Evolutionary conservation across 75 land plant species (phyloP).

Genomic region (Pinus taeda): DNA sequence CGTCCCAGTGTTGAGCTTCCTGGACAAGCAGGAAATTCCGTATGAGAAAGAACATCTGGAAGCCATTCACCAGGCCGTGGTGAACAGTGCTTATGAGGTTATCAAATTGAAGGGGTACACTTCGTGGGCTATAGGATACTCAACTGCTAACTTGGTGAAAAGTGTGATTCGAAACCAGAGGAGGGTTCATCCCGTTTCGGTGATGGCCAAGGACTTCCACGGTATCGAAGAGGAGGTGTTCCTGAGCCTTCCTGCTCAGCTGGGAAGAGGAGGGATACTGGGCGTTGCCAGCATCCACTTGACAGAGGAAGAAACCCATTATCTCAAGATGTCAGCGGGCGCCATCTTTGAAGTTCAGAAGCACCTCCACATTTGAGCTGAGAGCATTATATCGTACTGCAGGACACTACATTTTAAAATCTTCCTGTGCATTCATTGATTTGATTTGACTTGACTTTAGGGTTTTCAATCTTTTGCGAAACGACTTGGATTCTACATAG

Average conservation of each 20-base stretch:
- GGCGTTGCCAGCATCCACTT: slow-evolving; percentile 53
- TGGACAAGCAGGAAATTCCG: slow-evolving; percentile 31
- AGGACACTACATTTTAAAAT: too few relatives aligned
- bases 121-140: slow-evolving; percentile 91
- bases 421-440: too few relatives aligned
- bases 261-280: slow-evolving; percentile 64
- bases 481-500: too few relatives aligned
- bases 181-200: slow-evolving; percentile 72
- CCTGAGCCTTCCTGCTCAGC: slow-evolving; percentile 72
- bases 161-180: slow-evolving; percentile 62
- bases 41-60: slow-evolving; percentile 52
- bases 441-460: too few relatives aligned
- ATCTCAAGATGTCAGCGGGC: slow-evolving; percentile 49
- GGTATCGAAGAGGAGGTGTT: slow-evolving; percentile 62
- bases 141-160: slow-evolving; percentile 65
- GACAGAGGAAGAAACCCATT: slow-evolving; percentile 50
- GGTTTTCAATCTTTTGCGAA: too few relatives aligned
- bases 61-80: slow-evolving; percentile 42
- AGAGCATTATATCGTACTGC: too few relatives aligned
- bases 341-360: slow-evolving; percentile 57
- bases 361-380: slow-evolving; percentile 45
- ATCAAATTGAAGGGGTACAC: slow-evolving; percentile 85
- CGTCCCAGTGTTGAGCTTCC: slow-evolving; percentile 44
- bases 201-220: slow-evolving; percentile 69
- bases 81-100: slow-evolving; percentile 73